Conservation (phyloP, 257 asterid genomes). For the Solanum etuberosum region DNA sequence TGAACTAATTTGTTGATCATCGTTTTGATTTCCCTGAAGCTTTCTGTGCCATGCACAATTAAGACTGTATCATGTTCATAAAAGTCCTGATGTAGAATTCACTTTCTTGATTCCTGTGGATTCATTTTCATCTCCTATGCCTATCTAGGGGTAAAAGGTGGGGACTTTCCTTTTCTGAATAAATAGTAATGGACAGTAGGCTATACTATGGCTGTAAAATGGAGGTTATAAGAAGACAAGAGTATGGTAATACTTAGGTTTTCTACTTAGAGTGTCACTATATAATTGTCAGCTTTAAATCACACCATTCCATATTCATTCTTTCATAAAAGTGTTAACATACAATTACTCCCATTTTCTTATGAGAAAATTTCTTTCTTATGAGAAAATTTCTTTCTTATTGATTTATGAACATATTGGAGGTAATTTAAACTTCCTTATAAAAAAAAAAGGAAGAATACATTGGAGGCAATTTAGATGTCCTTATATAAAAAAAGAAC, state of each 20-base stretch:
- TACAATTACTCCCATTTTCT: background rate
- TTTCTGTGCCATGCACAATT: background rate
- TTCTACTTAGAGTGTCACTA: background rate
- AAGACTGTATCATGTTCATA: background rate
- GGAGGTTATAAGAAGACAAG: background rate
- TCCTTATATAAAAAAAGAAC: background rate
- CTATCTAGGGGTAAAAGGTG: background rate
- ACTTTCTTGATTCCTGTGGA: background rate
- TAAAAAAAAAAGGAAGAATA: background rate
- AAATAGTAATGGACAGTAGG: background rate
- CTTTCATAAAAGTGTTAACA: background rate
- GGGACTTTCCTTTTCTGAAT: background rate
- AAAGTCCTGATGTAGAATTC: background rate
- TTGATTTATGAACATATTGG: background rate
- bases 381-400: background rate
- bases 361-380: background rate
- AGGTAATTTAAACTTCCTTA: background rate
- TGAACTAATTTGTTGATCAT: constrained; percentile 3
- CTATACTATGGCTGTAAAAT: background rate
- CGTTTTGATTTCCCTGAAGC: background rate
- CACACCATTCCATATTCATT: background rate
- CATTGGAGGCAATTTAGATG: background rate
- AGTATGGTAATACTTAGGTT: background rate
- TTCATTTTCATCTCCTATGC: background rate
- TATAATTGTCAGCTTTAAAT: background rate